These are phyloP conservation scores for Hirschfeldia incana DNA, from an alignment of 345 rosid genomes.

Conservation along the genomic window DNA sequence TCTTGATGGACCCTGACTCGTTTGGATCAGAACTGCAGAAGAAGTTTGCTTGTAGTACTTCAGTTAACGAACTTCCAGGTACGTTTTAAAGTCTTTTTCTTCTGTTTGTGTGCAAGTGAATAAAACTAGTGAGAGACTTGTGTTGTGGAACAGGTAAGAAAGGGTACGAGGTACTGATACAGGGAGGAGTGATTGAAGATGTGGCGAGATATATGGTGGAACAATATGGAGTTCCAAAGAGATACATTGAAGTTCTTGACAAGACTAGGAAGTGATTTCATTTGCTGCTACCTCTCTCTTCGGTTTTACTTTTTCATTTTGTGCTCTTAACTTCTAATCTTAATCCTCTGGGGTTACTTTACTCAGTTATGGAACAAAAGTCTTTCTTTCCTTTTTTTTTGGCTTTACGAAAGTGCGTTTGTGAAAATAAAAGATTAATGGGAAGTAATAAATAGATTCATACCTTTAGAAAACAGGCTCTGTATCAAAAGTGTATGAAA, in stretches of 20 bases:
- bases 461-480: no score
- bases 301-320: neutral
- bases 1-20: slow-evolving; percentile 73
- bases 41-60: slow-evolving; percentile 93
- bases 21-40: slow-evolving; percentile 96
- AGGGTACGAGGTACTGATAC: slow-evolving; percentile 84
- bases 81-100: neutral
- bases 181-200: slow-evolving; percentile 91
- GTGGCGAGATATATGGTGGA: slow-evolving; percentile 79
- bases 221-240: slow-evolving; percentile 83
- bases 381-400: neutral
- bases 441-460: neutral
- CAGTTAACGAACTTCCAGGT: slow-evolving; percentile 86
- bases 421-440: neutral
- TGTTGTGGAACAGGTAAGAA: slow-evolving; percentile 69
- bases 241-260: slow-evolving; percentile 87
- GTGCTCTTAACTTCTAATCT: slow-evolving; percentile 1
- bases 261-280: slow-evolving; percentile 72
- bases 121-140: neutral
- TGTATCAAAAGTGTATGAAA: no score
- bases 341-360: neutral
- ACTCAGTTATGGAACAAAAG: neutral
- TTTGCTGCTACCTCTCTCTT: neutral
- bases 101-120: neutral
- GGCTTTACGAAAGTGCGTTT: neutral